Base-by-base conservation (phyloP, 2,329 filamentous ascomycete species). In the Onygena corvina region DNA sequence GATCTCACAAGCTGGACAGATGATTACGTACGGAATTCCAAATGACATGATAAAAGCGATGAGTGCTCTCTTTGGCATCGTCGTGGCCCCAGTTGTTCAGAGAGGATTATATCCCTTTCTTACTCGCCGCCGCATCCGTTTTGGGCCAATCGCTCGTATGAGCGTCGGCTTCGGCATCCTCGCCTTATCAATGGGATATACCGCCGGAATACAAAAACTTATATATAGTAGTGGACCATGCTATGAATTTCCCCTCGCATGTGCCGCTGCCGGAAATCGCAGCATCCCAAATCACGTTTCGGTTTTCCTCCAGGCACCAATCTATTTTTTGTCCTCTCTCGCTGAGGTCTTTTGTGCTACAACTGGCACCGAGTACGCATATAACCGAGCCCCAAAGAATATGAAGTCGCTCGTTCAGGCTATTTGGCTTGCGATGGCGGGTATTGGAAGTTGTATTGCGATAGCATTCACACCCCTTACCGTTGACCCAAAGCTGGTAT, bases 281-380 rank as follows among this genome's bases (percentile, higher is more conserved):
- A 31, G 35, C 3, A 31, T 50, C 4, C 50, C 50, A 2, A 46
- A 53, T 47, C 2, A 53, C 42, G 30, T 51, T 23, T 18, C 14
- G 12, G 36, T 51, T n/a, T 31, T 18, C 16, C 6, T 33, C 2
- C 50, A 51, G 23, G 25, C 30, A 16, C 50, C 50, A 4, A 34
- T 42, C 9, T 60, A 59, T 42, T 50, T 60, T 11, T 50, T 60
- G 11, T 53, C 58, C 21, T 58, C 53, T 14, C 52, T 59, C 46
- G 58, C 58, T 38, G 58, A 60, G 50, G 58, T 59, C 30, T 52
- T 60, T 29, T 55, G 53, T 1, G 69, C 65, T 14, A 71, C 75
- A 54, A 75, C 73, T 1, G 78, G 77, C 1, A 75, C 80, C 57
- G 81, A 84, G 61, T 84, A 83, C 55, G 81, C 82, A 34, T 85